phyloP scores from a whole-genome alignment of 768 basidiomycete genomes.

The Collybia nuda region DNA sequence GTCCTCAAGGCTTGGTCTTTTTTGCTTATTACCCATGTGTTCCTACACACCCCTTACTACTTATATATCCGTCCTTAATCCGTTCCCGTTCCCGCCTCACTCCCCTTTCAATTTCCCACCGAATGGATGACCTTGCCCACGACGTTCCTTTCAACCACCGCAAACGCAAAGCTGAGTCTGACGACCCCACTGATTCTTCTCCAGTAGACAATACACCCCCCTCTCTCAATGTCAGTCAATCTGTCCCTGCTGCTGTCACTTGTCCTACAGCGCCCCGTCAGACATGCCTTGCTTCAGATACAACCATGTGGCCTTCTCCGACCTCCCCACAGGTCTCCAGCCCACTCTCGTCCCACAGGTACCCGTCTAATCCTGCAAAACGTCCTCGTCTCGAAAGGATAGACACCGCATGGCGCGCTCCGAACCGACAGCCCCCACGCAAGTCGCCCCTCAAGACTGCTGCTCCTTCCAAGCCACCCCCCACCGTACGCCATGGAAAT shows the following conservation, averaged over 20 bases:
- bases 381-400: slow-evolving; percentile 41
- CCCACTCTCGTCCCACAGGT: slow-evolving; percentile 26
- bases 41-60: slow-evolving; percentile 30
- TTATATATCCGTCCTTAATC: slow-evolving; percentile 26
- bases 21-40: slow-evolving; percentile 36
- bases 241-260: slow-evolving; percentile 6
- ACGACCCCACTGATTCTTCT: slow-evolving; percentile 36
- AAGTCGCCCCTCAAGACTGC: slow-evolving; percentile 10
- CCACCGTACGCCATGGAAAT: slow-evolving; percentile 33
- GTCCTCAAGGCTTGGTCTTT: slow-evolving; percentile 8
- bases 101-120: slow-evolving; percentile 16
- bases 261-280: slow-evolving; percentile 37
- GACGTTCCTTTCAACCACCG: slow-evolving; percentile 50
- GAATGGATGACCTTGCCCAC: slow-evolving; percentile 66
- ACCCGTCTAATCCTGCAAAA: slow-evolving; percentile 27
- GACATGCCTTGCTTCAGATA: slow-evolving; percentile 32
- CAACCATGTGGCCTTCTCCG: slow-evolving; percentile 26
- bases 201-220: slow-evolving; percentile 28
- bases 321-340: slow-evolving; percentile 29
- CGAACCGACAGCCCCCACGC: slow-evolving; percentile 15
- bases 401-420: slow-evolving; percentile 21
- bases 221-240: slow-evolving; percentile 10
- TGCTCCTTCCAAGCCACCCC: slow-evolving; percentile 15
- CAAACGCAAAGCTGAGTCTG: slow-evolving; percentile 67
- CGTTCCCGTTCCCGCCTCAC: slow-evolving; percentile 5